Evolutionary conservation across 306 rosid species (phyloP).

Genomic region (Gastrolobium villosum): DNA sequence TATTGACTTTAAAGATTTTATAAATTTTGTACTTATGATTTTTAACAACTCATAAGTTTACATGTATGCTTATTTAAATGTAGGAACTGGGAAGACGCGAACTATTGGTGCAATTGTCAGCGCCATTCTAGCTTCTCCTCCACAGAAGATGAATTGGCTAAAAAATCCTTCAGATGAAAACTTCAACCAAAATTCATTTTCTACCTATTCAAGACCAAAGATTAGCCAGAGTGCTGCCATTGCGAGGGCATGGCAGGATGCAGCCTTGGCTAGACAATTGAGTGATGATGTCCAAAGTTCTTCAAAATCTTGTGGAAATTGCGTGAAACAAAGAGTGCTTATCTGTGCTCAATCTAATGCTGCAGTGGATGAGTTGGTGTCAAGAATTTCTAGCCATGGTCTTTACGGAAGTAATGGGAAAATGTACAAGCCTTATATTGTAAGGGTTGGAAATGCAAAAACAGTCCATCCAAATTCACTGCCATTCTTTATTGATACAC

Average conservation of each 20-base stretch:
- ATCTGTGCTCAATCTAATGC: slow-evolving; percentile 99
- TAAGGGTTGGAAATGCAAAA: slow-evolving; percentile 94
- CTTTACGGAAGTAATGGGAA: slow-evolving; percentile 80
- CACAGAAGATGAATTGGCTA: slow-evolving; percentile 51
- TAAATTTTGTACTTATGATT: slow-evolving; percentile 32
- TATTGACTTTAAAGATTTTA: slow-evolving; percentile 36
- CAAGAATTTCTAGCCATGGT: slow-evolving; percentile 86
- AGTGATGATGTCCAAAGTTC: slow-evolving; percentile 64
- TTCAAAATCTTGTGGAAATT: slow-evolving; percentile 60
- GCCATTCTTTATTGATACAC: slow-evolving; percentile 91
- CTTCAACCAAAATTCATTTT: slow-evolving; percentile 54
- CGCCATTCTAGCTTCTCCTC: slow-evolving; percentile 76
- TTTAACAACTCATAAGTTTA: slow-evolving; percentile 39
- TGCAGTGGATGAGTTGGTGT: slow-evolving; percentile 96
- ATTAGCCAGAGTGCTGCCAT: slow-evolving; percentile 72
- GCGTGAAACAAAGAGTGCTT: slow-evolving; percentile 78
- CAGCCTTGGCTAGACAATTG: slow-evolving; percentile 90
- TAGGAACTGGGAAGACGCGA: slow-evolving; percentile 97
- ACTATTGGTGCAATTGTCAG: slow-evolving; percentile 97
- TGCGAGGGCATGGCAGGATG: slow-evolving; percentile 99
- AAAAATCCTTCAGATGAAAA: slow-evolving; percentile 50
- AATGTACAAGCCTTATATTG: slow-evolving; percentile 93
- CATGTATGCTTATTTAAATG: slow-evolving; percentile 45
- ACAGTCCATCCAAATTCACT: slow-evolving; percentile 90
- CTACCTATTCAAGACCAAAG: slow-evolving; percentile 55